Evolutionary conservation across 768 basidiomycete species (phyloP), one percentile per base, ranked within the genome.

Genomic region (Rhodocollybia butyracea): DNA sequence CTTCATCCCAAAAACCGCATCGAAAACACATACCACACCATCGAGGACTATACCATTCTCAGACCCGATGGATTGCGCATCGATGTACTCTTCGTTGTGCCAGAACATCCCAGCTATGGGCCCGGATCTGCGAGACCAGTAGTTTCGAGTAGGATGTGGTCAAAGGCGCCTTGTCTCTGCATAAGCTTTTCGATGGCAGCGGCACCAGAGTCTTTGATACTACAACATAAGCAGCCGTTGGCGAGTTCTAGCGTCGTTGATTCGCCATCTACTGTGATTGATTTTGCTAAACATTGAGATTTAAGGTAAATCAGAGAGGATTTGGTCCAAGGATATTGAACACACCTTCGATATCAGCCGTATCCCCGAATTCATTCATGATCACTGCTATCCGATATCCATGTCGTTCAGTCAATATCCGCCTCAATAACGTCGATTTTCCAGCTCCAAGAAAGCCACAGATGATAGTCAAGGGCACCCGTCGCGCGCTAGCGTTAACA

Each of bases 151-250:
- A 99, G 74, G 59, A 99, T 97, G 68, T 98, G 89, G 70, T 98
- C 97, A 65, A 98, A 95, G 1, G 83, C 81, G 24, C 93, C 94
- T 64, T 89, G 92, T 52, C 83, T 81, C 61, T 80, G 73, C 89
- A 94, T 92, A 54, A 98, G 75, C 63, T 90, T 90, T 69, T 97
- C 93, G 51, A 99, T 97, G 6, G 97, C 94, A 21, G 94, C 91
- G 0, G 91, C 80, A 2, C 97, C 97, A 11, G 85, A 78, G 66
- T 98, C 95, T 63, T 97, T 96, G 73, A 98, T 91, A 57, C 94
- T 95, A 68, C 97, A 99, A 70, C 97, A 99, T n/a, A 99, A 69
- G 68, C 97, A 98, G 17, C 97, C 97, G 68, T 99, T 96, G 0
- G 94, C 86, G 1, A 98, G 80, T 62, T 97, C 94, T 10, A 99